phyloP scores from a whole-genome alignment of 2,329 filamentous ascomycete species.

The Colletotrichum chrysophilum region DNA sequence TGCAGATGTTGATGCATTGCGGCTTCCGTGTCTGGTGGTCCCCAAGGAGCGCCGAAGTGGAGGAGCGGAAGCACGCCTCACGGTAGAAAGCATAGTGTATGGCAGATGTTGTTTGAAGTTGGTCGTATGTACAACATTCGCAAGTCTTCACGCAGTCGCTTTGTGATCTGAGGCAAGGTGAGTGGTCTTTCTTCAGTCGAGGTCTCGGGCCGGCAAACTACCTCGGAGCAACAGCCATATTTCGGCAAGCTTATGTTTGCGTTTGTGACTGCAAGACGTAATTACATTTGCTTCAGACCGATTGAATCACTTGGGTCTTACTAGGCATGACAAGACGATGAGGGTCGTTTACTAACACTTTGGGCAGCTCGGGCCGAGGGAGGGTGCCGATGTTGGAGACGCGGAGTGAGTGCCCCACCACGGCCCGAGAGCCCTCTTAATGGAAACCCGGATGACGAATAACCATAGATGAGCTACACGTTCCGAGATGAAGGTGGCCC shows the following conservation, averaged over 20 bases:
- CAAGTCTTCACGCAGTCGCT: fast-evolving
- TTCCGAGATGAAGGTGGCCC: neutral
- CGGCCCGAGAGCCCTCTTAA: neutral
- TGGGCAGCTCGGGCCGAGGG: neutral
- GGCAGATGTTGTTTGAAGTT: neutral
- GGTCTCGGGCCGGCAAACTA: neutral
- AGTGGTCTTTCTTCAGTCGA: neutral
- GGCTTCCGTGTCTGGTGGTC: neutral
- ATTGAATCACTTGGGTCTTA: no score
- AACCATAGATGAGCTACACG: fast-evolving
- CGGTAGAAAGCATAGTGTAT: neutral
- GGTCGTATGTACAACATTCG: fast-evolving
- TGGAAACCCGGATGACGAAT: fast-evolving
- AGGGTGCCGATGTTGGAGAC: neutral
- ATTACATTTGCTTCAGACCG: fast-evolving
- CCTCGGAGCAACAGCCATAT: neutral
- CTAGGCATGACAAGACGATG: neutral
- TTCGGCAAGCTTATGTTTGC: neutral
- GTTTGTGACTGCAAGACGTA: fast-evolving
- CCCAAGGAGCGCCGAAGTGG: neutral
- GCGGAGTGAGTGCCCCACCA: neutral
- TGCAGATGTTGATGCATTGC: neutral
- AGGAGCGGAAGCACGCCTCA: neutral
- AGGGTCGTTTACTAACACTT: neutral
- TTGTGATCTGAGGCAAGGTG: neutral